Percentiles rank a stretch among this genome's conserved stretches.
These are phyloP conservation scores for Leccinum broughii DNA, from an alignment of 768 basidiomycete species.

Conservation along the genomic window DNA sequence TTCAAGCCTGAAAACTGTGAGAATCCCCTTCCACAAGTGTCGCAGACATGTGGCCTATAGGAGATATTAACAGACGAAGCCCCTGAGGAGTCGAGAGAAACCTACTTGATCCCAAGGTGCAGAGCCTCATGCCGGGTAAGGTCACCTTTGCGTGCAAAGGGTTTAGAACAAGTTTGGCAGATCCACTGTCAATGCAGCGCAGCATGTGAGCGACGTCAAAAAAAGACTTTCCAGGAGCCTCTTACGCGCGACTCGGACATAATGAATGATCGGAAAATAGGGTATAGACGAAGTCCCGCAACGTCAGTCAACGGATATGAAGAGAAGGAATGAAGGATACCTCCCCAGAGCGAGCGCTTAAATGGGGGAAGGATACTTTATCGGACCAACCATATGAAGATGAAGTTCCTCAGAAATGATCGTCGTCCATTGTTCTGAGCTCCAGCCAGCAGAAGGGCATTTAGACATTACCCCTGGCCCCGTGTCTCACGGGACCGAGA, in stretches of 20 bases:
- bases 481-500: conserved; percentile 13
- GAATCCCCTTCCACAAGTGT: conserved; percentile 54
- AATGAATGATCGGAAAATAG: conserved; percentile 2
- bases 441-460: conserved; percentile 3
- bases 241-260: conserved; percentile 28
- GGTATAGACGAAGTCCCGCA: conserved; percentile 47
- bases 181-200: conserved; percentile 30
- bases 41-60: conserved; percentile 52
- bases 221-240: neutral
- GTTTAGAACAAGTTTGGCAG: conserved; percentile 48
- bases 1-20: conserved; percentile 60
- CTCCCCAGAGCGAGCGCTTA: conserved; percentile 17
- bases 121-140: conserved; percentile 54
- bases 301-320: conserved; percentile 34
- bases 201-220: neutral
- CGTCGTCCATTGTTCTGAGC: conserved; percentile 25
- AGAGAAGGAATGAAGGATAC: conserved; percentile 9
- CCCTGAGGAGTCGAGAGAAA: neutral
- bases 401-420: conserved; percentile 12
- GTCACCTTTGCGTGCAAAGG: conserved; percentile 59
- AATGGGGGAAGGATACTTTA: conserved; percentile 13
- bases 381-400: conserved; percentile 11
- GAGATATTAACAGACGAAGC: neutral
- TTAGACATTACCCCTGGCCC: conserved; percentile 4
- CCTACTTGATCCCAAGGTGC: conserved; percentile 54